These are phyloP conservation scores for Parastagonospora avenae DNA, from an alignment of 2,329 filamentous ascomycete genomes.

Conservation along the genomic window DNA sequence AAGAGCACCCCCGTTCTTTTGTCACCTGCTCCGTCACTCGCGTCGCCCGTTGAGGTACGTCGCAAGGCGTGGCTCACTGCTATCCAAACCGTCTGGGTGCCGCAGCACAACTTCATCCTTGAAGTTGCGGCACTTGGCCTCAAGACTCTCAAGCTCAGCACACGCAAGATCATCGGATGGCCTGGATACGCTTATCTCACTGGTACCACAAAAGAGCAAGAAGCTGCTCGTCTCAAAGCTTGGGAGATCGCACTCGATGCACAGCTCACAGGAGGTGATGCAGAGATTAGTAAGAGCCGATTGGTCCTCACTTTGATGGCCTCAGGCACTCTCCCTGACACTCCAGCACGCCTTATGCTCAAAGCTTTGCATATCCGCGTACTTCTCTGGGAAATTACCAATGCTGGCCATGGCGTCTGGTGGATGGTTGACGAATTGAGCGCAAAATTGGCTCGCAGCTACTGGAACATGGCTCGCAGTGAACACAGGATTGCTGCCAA, in stretches of 20 bases:
- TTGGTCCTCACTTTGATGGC: conserved; percentile 85
- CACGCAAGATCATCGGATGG: conserved; percentile 77
- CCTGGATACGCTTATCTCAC: conserved; percentile 79
- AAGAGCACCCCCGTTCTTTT: conserved; percentile 51
- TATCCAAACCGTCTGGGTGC: conserved; percentile 90
- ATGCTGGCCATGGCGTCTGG: conserved; percentile 68
- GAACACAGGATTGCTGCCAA: conserved; percentile 57
- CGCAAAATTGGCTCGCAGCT: conserved; percentile 72
- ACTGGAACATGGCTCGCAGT: conserved; percentile 81
- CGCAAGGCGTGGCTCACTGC: conserved; percentile 92
- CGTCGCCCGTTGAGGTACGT: conserved; percentile 83
- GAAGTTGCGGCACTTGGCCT: conserved; percentile 80
- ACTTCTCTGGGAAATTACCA: conserved; percentile 78
- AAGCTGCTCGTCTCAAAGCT: conserved; percentile 83
- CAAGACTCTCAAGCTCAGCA: conserved; percentile 81
- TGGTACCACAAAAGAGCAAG: conserved; percentile 81
- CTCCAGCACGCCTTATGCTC: conserved; percentile 82
- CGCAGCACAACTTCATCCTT: conserved; percentile 81
- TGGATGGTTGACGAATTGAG: conserved; percentile 71
- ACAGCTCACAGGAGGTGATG: conserved; percentile 87
- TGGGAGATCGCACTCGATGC: conserved; percentile 95
- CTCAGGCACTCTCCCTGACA: conserved; percentile 83
- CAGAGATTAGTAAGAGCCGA: conserved; percentile 85
- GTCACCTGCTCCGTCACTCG: conserved; percentile 68
- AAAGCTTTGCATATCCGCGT: conserved; percentile 92